Percentiles rank a stretch among this genome's conserved stretches.
These are phyloP conservation scores for Daldinia sp. DNA, from an alignment of 2,329 filamentous ascomycete genomes.

Conservation along the genomic window DNA sequence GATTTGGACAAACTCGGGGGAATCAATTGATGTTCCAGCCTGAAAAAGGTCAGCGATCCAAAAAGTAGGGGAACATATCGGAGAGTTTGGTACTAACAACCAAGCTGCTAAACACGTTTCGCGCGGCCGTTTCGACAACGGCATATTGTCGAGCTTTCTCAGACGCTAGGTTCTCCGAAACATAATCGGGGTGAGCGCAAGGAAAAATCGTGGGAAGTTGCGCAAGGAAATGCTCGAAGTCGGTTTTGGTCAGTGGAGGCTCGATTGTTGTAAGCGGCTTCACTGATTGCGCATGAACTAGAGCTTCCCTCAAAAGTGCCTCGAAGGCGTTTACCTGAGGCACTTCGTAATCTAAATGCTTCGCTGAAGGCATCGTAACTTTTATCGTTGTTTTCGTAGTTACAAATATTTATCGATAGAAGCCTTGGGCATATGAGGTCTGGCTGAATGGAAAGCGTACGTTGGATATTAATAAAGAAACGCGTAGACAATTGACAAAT, in stretches of 20 bases:
- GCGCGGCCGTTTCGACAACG: slow-evolving; percentile 84
- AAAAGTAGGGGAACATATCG: neutral
- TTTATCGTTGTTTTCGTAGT: neutral
- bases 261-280: slow-evolving; percentile 75
- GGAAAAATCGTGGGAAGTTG: slow-evolving; percentile 60
- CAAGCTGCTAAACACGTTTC: slow-evolving; percentile 81
- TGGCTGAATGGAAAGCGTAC: slow-evolving; percentile 6
- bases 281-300: slow-evolving; percentile 68
- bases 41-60: slow-evolving; percentile 57
- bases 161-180: slow-evolving; percentile 49
- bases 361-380: slow-evolving; percentile 62
- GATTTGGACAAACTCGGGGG: slow-evolving; percentile 81
- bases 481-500: slow-evolving; percentile 15
- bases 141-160: slow-evolving; percentile 70
- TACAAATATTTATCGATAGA: slow-evolving; percentile 11
- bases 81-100: slow-evolving; percentile 69
- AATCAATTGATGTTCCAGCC: slow-evolving; percentile 80
- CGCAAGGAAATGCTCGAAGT: slow-evolving; percentile 66
- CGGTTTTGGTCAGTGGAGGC: slow-evolving; percentile 77
- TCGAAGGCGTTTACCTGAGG: slow-evolving; percentile 66
- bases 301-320: slow-evolving; percentile 66
- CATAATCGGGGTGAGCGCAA: slow-evolving; percentile 46
- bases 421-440: slow-evolving; percentile 7
- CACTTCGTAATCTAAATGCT: slow-evolving; percentile 61
- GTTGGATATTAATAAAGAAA: slow-evolving; percentile 9